Evolutionary conservation across 2,329 filamentous ascomycete species (phyloP).

Genomic region (Claviceps capensis): DNA sequence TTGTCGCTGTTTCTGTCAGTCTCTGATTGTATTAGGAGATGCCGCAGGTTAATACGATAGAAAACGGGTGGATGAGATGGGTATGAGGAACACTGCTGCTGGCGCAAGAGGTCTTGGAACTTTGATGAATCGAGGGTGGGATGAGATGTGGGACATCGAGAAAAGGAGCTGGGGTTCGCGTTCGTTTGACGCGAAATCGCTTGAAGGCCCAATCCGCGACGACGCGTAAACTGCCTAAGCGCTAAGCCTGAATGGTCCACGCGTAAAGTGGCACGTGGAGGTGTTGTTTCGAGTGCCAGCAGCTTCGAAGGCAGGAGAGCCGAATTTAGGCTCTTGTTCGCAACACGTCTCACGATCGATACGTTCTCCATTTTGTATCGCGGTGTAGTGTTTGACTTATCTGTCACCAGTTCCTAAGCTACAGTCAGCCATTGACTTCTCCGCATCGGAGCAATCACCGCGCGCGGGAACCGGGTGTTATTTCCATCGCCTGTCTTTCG

Average conservation of each 20-base stretch:
- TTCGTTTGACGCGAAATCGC: too few relatives aligned
- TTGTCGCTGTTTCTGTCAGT: conserved; percentile 3
- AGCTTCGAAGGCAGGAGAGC: too few relatives aligned
- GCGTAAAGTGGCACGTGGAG: conserved; percentile 22
- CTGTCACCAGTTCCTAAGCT: not conserved
- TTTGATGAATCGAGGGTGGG: conserved; percentile 8
- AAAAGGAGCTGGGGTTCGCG: conserved; percentile 8
- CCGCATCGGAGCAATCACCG: not conserved
- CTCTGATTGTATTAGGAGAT: not conserved
- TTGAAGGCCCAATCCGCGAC: conserved; percentile 10
- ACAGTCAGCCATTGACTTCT: not conserved
- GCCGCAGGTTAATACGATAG: not conserved
- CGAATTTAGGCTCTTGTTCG: not conserved
- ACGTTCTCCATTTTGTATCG: not conserved
- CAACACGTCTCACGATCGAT: not conserved
- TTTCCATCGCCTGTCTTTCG: not conserved
- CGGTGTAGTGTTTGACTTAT: not conserved
- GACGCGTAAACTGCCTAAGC: conserved; percentile 28
- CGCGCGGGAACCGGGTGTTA: not conserved
- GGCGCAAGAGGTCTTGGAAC: not conserved
- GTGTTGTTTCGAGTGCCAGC: too few relatives aligned
- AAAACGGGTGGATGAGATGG: not conserved
- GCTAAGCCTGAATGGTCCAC: conserved; percentile 18
- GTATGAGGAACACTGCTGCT: conserved; percentile 2
- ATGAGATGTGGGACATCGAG: conserved; percentile 2